Evolutionary conservation across 768 basidiomycete species (phyloP).

Genomic region (Hemileccinum rubropunctum): DNA sequence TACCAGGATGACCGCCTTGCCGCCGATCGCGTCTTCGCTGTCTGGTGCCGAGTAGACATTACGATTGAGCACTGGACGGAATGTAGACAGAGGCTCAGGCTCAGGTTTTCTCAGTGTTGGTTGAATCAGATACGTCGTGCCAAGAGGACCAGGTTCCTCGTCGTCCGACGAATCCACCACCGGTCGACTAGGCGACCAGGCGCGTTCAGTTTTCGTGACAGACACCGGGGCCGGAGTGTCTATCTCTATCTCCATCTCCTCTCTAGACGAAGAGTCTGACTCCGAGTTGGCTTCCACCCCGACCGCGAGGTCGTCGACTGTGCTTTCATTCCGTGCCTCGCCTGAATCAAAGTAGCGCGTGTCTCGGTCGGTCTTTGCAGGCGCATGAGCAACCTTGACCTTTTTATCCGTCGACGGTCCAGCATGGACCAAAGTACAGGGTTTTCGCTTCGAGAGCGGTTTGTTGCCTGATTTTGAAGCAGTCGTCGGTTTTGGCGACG

Average conservation of each 20-base stretch:
- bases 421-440: slow-evolving; percentile 24
- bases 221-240: slow-evolving; percentile 8
- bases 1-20: slow-evolving; percentile 38
- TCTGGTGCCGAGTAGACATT: slow-evolving; percentile 31
- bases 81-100: slow-evolving; percentile 48
- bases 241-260: slow-evolving; percentile 23
- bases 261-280: slow-evolving; percentile 22
- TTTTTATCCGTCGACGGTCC: slow-evolving; percentile 28
- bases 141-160: slow-evolving; percentile 29
- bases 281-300: slow-evolving; percentile 33
- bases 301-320: slow-evolving; percentile 33
- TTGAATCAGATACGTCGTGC: neutral
- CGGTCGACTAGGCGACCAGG: slow-evolving; percentile 62
- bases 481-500: slow-evolving; percentile 9
- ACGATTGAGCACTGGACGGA: slow-evolving; percentile 40
- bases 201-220: slow-evolving; percentile 29
- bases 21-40: neutral
- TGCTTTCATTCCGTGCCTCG: slow-evolving; percentile 17
- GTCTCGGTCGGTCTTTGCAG: slow-evolving; percentile 17
- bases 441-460: slow-evolving; percentile 46
- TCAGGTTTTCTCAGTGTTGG: slow-evolving; percentile 6
- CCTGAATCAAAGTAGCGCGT: slow-evolving; percentile 34
- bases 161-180: slow-evolving; percentile 48
- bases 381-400: slow-evolving; percentile 26
- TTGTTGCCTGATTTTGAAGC: slow-evolving; percentile 12